phyloP scores from a whole-genome alignment of 257 asterid genomes.

The Solanum chiquidenum region DNA sequence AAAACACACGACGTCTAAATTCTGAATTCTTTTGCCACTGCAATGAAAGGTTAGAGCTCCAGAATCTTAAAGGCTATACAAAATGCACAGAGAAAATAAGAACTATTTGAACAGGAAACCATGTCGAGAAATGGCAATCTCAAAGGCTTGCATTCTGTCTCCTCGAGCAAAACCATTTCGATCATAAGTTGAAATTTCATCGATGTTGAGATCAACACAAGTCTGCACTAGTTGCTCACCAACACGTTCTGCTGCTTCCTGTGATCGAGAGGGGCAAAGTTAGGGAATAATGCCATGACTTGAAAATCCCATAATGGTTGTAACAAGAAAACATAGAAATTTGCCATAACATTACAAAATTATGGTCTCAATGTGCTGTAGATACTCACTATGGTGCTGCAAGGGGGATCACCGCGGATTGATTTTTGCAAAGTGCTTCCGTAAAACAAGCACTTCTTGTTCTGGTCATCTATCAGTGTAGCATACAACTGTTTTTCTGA shows the following conservation, averaged over 20 bases:
- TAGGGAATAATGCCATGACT: background rate
- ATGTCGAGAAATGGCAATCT: conserved; percentile 55
- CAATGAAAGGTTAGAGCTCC: background rate
- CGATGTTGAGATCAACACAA: conserved; percentile 56
- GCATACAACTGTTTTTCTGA: conserved; percentile 78
- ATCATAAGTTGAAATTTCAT: conserved; percentile 63
- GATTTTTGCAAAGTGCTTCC: conserved; percentile 76
- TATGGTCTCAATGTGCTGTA: background rate
- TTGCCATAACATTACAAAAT: background rate
- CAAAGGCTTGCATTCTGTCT: conserved; percentile 72
- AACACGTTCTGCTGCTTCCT: conserved; percentile 79
- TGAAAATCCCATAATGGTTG: background rate
- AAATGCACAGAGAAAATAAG: background rate
- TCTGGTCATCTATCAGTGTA: conserved; percentile 66
- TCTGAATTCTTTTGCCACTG: background rate
- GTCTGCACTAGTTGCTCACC: conserved; percentile 81
- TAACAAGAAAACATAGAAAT: background rate
- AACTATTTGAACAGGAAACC: conserved; percentile 63
- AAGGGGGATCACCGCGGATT: conserved; percentile 42
- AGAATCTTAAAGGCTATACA: background rate
- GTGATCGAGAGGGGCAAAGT: background rate
- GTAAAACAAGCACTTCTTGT: conserved; percentile 60
- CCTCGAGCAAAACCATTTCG: conserved; percentile 84
- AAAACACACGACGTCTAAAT: background rate
- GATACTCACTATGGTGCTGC: conserved; percentile 48